Conservation (phyloP, 1,284 basidiomycete species). For the Lentinus polychrous region DNA sequence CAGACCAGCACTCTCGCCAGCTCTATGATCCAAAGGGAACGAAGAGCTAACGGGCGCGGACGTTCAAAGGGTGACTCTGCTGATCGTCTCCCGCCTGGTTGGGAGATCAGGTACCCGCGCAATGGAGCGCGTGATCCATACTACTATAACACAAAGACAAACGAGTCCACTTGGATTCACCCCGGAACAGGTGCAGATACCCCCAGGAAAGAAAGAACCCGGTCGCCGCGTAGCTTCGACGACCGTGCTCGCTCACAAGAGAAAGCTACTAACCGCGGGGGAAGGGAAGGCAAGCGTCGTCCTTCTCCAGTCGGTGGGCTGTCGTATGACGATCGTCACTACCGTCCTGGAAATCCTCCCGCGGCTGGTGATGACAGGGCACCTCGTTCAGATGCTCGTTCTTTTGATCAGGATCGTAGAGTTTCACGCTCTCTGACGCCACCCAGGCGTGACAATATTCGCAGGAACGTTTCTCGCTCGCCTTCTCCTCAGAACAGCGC, state of each 20-base stretch:
- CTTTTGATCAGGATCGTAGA: constrained; percentile 8
- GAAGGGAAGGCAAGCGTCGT: neutral
- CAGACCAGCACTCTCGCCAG: constrained; percentile 40
- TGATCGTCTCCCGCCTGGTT: constrained; percentile 46
- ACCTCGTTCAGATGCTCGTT: neutral
- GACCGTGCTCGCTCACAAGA: constrained; percentile 3
- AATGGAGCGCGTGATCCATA: constrained; percentile 39
- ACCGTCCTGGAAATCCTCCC: constrained; percentile 40
- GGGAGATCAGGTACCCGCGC: constrained; percentile 52
- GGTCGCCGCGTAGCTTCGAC: constrained; percentile 8
- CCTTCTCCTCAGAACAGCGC: constrained; percentile 13
- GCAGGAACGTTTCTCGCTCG: constrained; percentile 17
- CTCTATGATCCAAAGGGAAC: constrained; percentile 29
- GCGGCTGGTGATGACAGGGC: constrained; percentile 2
- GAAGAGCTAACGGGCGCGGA: constrained; percentile 26
- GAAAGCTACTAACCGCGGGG: neutral
- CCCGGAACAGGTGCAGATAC: constrained; percentile 28
- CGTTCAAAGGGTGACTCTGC: constrained; percentile 20
- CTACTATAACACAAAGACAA: constrained; percentile 54
- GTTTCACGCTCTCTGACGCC: constrained; percentile 18
- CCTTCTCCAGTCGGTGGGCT: constrained; percentile 15
- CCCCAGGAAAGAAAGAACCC: constrained; percentile 18
- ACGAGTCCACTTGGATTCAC: constrained; percentile 53
- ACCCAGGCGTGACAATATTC: constrained; percentile 10
- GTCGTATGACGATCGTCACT: constrained; percentile 57